Base-by-base conservation (phyloP, 371 early-diverging fungal species). In the Mucor sp. region DNA sequence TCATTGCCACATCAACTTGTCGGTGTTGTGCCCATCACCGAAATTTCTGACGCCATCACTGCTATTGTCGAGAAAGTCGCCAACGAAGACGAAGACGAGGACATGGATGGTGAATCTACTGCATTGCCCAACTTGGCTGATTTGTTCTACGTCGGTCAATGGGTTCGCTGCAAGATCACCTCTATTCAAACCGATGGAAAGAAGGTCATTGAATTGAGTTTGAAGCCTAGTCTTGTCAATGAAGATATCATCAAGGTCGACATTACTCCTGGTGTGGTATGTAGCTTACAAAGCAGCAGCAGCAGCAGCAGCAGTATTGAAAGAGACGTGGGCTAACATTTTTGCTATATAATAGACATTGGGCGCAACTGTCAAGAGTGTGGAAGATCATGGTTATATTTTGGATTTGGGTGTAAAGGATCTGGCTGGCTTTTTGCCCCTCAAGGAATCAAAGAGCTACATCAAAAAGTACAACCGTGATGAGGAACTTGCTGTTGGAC, bases 331-430 rank as follows among this genome's bases (percentile, higher is more conserved):
- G 12, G 37, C 37, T 25, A 14, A 19, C 28, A 7, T 61, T 64
- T 47, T 7, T 47, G 41, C 6, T 47, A 9, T 19, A 3, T 47
- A 35, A 57, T 75, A 90, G 90, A 69, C 82, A 17, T 65, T 94
- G 37, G 69, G 85, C 19, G 93, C 87, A 12, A 71, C 86, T n/a
- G 85, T 94, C 8, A 65, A 79, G 58, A 88, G 88, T 66, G 84
- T 88, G 14, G 94, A 95, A 75, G 95, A 94, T 78, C 94, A 91
- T 67, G 95, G 95, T 41, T 93, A 93, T 66, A 74, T 92, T 60
- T 66, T 95, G n/a, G 83, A 83, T 15, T 67, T 89, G 35, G 95
- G 95, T 55, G 79, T 94, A 57, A 76, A 81, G 15, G 87, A 84
- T 23, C 58, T 88, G 21, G 76, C 85, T 33, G 92, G 88, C 11